Conservation (phyloP, 176 grass and related monocot genomes). For the barley (Hordeum vulgare) region MorexV3_pseudomolecules_assembly NC_058522.1:490107865-490108364, state of each 20-base stretch:
- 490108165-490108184: constrained; percentile 35
- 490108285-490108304: constrained; percentile 17
- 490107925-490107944: not conserved
- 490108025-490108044: constrained; percentile 14
- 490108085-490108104: constrained; percentile 21
- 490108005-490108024: constrained; percentile 51
- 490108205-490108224: not conserved
- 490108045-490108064: constrained; percentile 39
- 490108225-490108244: constrained; percentile 25
- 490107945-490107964: constrained; percentile 52
- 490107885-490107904: not conserved
- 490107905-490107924: not conserved
- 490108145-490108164: constrained; percentile 38
- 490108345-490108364: not conserved
- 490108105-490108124: constrained; percentile 35
- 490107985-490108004: constrained; percentile 28
- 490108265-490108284: constrained; percentile 19
- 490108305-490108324: constrained; percentile 39
- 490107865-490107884: not conserved
- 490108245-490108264: constrained; percentile 1
- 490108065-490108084: constrained; percentile 4
- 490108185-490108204: not conserved
- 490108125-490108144: constrained; percentile 35
- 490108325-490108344: not conserved
- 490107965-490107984: constrained; percentile 45